Evolutionary conservation across 2,329 filamentous ascomycete species (phyloP).

Genomic region (Alternaria brassicicola): DNA sequence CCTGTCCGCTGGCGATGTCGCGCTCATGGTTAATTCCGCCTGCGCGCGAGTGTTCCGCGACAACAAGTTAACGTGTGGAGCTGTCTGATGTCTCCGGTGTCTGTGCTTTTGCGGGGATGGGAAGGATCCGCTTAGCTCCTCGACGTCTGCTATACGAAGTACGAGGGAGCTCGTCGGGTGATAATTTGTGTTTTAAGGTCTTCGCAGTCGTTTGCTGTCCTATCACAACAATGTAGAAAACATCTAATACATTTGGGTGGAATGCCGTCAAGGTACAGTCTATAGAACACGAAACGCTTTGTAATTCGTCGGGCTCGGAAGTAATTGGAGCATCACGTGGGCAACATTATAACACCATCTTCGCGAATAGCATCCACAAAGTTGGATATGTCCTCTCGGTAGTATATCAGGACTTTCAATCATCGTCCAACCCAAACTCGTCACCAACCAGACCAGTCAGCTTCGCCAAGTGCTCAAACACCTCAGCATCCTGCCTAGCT

Average conservation of each 20-base stretch:
- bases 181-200: neutral
- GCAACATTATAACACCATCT: neutral
- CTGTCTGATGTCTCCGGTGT: conserved; percentile 12
- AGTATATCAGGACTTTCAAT: conserved; percentile 6
- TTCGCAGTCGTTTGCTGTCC: neutral
- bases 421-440: conserved; percentile 43
- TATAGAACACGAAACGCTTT: neutral
- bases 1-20: conserved; percentile 20
- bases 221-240: neutral
- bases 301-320: neutral
- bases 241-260: neutral
- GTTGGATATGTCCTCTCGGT: neutral
- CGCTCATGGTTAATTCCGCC: conserved; percentile 18
- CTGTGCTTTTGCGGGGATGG: conserved; percentile 14
- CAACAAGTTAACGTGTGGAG: conserved; percentile 12
- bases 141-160: neutral
- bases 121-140: neutral
- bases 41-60: conserved; percentile 17
- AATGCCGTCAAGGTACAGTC: neutral
- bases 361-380: neutral
- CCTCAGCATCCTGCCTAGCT: conserved; percentile 67
- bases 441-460: conserved; percentile 51
- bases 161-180: neutral
- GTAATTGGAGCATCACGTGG: neutral
- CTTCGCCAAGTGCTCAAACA: conserved; percentile 54